A percentile compares a stretch with the other conserved stretches of the same genome.
phyloP scores from a whole-genome alignment of 441 rosid genomes.

The Bocquillonia castaneifolia region DNA sequence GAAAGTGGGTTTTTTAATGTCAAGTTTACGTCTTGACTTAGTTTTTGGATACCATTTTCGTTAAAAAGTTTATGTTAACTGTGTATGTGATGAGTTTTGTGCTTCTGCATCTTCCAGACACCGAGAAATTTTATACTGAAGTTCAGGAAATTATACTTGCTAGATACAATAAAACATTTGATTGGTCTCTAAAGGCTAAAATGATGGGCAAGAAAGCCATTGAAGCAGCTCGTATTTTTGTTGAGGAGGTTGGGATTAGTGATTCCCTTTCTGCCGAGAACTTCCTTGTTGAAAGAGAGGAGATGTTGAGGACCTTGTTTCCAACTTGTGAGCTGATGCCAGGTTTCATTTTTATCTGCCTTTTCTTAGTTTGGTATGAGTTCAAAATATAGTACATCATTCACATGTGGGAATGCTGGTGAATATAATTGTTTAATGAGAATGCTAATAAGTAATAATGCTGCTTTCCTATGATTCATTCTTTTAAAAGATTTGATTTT shows the following conservation, averaged over 20 bases:
- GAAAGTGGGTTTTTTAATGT: not conserved
- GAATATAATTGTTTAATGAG: too few relatives aligned
- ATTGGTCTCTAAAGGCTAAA: slow-evolving; percentile 88
- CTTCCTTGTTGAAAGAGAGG: slow-evolving; percentile 73
- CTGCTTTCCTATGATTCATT: too few relatives aligned
- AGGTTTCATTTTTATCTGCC: slow-evolving; percentile 36
- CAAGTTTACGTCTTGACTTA: not conserved
- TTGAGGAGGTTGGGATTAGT: slow-evolving; percentile 73
- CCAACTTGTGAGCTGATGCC: slow-evolving; percentile 89
- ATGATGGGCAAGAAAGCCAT: slow-evolving; percentile 96
- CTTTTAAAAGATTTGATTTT: too few relatives aligned
- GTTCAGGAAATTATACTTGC: slow-evolving; percentile 80
- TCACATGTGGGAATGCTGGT: too few relatives aligned
- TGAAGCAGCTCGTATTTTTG: slow-evolving; percentile 76
- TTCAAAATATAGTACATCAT: too few relatives aligned
- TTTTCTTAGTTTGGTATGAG: not conserved
- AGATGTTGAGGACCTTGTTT: slow-evolving; percentile 61
- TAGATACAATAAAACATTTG: slow-evolving; percentile 78
- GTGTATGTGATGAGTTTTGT: slow-evolving; percentile 13
- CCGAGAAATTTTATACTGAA: slow-evolving; percentile 87
- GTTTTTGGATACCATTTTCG: not conserved
- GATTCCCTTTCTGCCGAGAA: slow-evolving; percentile 79
- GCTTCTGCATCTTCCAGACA: slow-evolving; percentile 41
- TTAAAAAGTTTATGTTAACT: not conserved
- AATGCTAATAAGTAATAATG: too few relatives aligned